A percentile compares a stretch with the other conserved stretches of the same genome.
These are phyloP conservation scores for Termitomyces titanicus DNA, from an alignment of 768 basidiomycete species.

Conservation along the genomic window DNA sequence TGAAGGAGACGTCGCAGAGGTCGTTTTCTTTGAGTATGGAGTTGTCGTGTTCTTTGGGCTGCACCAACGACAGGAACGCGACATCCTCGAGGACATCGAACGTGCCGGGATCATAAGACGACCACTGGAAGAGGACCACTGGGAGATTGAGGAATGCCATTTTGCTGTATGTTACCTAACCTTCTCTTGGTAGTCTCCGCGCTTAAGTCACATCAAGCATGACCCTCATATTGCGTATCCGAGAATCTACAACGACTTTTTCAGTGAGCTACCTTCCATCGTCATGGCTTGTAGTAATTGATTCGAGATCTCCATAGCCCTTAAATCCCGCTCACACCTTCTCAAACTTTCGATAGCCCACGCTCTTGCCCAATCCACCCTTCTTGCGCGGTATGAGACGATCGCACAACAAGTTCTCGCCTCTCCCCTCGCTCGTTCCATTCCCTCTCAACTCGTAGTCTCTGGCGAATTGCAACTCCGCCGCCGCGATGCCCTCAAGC, in stretches of 20 bases:
- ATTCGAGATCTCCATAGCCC: constrained; percentile 57
- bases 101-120: constrained; percentile 67
- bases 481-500: constrained; percentile 78
- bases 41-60: constrained; percentile 93
- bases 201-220: constrained; percentile 46
- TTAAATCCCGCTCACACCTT: constrained; percentile 88
- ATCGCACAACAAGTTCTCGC: constrained; percentile 76
- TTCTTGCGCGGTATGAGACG: constrained; percentile 84
- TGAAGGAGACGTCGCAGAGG: constrained; percentile 64
- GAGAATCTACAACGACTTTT: constrained; percentile 94
- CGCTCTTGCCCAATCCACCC: constrained; percentile 90
- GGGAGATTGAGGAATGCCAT: constrained; percentile 95
- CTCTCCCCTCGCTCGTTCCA: constrained; percentile 69
- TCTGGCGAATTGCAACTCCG: constrained; percentile 74
- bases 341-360: constrained; percentile 93
- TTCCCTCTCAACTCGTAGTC: constrained; percentile 78
- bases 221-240: constrained; percentile 83
- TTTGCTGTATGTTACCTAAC: constrained; percentile 56
- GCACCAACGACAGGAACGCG: constrained; percentile 70
- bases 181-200: constrained; percentile 3
- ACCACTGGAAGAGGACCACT: constrained; percentile 59
- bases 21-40: constrained; percentile 82
- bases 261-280: constrained; percentile 54
- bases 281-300: too few relatives aligned
- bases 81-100: constrained; percentile 81